Conservation (phyloP, 306 rosid species). For the Quercus rubra region DNA sequence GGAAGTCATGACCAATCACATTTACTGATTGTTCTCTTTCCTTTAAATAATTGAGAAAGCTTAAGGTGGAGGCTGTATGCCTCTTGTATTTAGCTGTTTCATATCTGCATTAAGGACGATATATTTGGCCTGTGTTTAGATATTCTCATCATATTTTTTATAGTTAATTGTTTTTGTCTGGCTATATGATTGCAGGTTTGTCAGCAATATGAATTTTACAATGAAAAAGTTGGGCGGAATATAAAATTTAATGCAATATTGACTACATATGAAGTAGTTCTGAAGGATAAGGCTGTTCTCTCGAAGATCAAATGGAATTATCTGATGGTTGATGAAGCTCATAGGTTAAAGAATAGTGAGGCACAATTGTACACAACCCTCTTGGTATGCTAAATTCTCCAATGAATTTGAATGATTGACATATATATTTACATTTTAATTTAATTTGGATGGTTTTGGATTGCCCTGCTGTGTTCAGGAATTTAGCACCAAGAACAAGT, state of each 20-base stretch:
- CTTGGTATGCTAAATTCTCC: constrained; percentile 52
- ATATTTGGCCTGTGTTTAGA: background rate
- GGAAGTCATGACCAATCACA: background rate
- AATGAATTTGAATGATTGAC: constrained; percentile 9
- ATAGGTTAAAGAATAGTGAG: constrained; percentile 97
- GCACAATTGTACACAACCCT: constrained; percentile 95
- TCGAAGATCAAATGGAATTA: constrained; percentile 95
- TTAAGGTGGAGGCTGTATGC: background rate
- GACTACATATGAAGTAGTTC: constrained; percentile 96
- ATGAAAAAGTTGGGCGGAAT: constrained; percentile 74
- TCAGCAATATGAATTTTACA: constrained; percentile 87
- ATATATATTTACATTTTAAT: constrained; percentile 7
- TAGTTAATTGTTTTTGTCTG: background rate
- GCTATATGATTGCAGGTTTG: constrained; percentile 66
- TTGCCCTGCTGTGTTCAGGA: constrained; percentile 49
- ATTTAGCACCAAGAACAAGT: constrained; percentile 97
- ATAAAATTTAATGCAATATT: constrained; percentile 75
- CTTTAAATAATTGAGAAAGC: background rate
- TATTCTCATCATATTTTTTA: background rate
- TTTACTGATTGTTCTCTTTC: background rate
- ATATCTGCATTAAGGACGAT: background rate
- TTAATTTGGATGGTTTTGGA: constrained; percentile 9
- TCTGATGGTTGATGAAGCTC: constrained; percentile 99
- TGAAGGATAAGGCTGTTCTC: constrained; percentile 90
- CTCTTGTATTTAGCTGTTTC: background rate